Conservation (phyloP, 2,329 filamentous ascomycete genomes). For the Dryadomyces quercus-mongolicae region DNA sequence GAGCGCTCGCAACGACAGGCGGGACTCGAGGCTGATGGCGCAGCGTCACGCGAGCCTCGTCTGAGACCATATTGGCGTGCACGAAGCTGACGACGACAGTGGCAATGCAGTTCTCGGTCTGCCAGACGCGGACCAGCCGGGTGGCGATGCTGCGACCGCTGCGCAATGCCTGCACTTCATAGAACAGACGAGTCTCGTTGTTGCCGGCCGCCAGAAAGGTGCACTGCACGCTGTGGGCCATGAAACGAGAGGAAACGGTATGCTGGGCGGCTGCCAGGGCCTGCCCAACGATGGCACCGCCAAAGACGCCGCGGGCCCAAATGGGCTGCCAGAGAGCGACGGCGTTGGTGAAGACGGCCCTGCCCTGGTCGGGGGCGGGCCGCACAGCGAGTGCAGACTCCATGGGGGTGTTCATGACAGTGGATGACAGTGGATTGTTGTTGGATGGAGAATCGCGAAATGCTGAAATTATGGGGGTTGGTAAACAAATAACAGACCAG, state of each 20-base stretch:
- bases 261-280: conserved; percentile 1
- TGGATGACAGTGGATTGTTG: too few species aligned
- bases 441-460: neutral
- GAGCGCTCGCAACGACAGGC: neutral
- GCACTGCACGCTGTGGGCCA: conserved; percentile 9
- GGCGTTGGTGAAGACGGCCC: neutral
- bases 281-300: conserved; percentile 6
- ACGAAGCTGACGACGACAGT: conserved; percentile 1
- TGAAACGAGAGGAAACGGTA: neutral
- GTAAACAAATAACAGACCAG: neutral
- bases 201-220: conserved; percentile 2
- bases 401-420: neutral
- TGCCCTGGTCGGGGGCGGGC: neutral
- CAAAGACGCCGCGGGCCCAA: conserved; percentile 7
- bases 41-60: neutral
- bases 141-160: neutral
- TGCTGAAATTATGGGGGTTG: neutral
- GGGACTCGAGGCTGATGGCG: neutral
- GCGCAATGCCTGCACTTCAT: conserved; percentile 2
- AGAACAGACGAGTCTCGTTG: neutral
- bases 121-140: neutral
- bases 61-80: neutral
- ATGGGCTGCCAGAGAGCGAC: conserved; percentile 2
- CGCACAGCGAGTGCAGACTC: neutral
- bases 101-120: conserved; percentile 1